Conservation (phyloP, 768 basidiomycete genomes). For the Podaxis sp. region DNA sequence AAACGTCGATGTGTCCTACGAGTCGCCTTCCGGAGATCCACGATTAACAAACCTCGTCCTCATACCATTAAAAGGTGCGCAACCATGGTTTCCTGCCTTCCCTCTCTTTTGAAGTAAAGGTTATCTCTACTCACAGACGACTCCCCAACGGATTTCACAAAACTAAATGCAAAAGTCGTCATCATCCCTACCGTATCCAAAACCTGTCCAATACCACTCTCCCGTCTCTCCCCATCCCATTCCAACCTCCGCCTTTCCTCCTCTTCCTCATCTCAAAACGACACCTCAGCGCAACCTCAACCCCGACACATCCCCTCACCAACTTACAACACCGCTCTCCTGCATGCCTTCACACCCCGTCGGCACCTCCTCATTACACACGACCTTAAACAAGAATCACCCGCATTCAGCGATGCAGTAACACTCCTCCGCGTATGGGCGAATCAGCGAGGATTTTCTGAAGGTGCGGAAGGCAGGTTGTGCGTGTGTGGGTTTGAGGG, state of each 20-base stretch:
- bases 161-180: slow-evolving; percentile 65
- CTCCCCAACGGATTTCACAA: slow-evolving; percentile 54
- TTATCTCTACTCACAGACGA: slow-evolving; percentile 33
- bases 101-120: slow-evolving; percentile 18
- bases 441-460: slow-evolving; percentile 74
- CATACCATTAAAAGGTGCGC: slow-evolving; percentile 47
- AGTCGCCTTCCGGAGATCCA: slow-evolving; percentile 54
- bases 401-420: slow-evolving; percentile 70
- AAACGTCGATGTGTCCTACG: slow-evolving; percentile 58
- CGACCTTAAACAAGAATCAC: slow-evolving; percentile 45
- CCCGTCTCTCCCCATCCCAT: slow-evolving; percentile 68
- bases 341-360: slow-evolving; percentile 46
- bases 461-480: slow-evolving; percentile 36
- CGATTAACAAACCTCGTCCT: slow-evolving; percentile 65
- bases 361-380: slow-evolving; percentile 52
- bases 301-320: slow-evolving; percentile 52
- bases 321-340: slow-evolving; percentile 72
- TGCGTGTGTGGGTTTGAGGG: slow-evolving; percentile 70
- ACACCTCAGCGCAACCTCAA: slow-evolving; percentile 14
- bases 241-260: slow-evolving; percentile 44
- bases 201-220: slow-evolving; percentile 58
- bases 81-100: slow-evolving; percentile 16
- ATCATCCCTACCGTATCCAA: slow-evolving; percentile 66
- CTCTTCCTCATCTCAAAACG: slow-evolving; percentile 14
- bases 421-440: slow-evolving; percentile 88